These are phyloP conservation scores for Ceratobasidium theobromae DNA, from an alignment of 1,284 basidiomycete genomes.

Conservation along the genomic window DNA sequence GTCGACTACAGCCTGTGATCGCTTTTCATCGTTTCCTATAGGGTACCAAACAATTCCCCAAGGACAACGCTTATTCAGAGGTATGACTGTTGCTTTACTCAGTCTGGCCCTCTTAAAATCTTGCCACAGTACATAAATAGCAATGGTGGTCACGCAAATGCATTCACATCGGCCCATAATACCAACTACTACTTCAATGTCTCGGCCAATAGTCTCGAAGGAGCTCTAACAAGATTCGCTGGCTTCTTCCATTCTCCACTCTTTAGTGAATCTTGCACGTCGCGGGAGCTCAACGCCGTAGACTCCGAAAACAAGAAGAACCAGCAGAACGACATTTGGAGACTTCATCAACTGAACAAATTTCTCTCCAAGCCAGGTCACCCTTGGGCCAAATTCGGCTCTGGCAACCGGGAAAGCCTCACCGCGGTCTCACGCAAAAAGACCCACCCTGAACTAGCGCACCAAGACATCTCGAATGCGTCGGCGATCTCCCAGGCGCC, in stretches of 20 bases:
- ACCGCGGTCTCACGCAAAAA: slow-evolving; percentile 44
- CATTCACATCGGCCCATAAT: slow-evolving; percentile 90
- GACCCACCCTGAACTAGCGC: slow-evolving; percentile 7
- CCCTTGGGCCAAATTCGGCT: slow-evolving; percentile 92
- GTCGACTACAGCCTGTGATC: slow-evolving; percentile 11
- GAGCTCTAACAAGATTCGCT: slow-evolving; percentile 88
- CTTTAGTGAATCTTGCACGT: slow-evolving; percentile 88
- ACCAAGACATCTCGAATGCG: neutral
- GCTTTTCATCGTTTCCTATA: slow-evolving; percentile 41
- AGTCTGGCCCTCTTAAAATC: slow-evolving; percentile 32
- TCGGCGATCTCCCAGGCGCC: slow-evolving; percentile 50
- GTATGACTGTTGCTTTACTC: slow-evolving; percentile 43
- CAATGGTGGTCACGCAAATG: slow-evolving; percentile 91
- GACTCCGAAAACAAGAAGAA: slow-evolving; percentile 99
- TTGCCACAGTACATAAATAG: slow-evolving; percentile 75
- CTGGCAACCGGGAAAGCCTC: slow-evolving; percentile 84
- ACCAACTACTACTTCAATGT: slow-evolving; percentile 96
- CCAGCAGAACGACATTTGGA: slow-evolving; percentile 91
- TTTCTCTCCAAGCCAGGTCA: slow-evolving; percentile 79
- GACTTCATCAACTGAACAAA: slow-evolving; percentile 97
- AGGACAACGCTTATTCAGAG: slow-evolving; percentile 91
- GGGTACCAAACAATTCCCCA: slow-evolving; percentile 81
- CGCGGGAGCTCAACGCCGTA: slow-evolving; percentile 94
- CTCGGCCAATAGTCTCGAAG: slow-evolving; percentile 78
- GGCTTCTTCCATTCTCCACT: slow-evolving; percentile 94